Percentiles rank a stretch among this genome's conserved stretches.
phyloP scores from a whole-genome alignment of 805 yeast species.

The Kodamaea nitidulidarum region DNA sequence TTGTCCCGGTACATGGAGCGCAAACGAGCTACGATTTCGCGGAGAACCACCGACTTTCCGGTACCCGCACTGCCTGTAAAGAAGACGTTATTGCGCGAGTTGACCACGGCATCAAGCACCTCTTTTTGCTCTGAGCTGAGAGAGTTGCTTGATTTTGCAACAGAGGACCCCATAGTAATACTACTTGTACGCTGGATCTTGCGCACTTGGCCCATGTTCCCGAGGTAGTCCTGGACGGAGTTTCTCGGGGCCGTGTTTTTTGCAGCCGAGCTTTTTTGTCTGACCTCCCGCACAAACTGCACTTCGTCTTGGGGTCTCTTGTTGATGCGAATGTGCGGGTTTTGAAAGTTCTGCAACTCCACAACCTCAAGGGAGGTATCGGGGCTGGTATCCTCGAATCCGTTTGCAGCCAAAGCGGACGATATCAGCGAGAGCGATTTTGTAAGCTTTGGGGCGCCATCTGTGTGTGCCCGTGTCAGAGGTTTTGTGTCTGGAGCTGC shows the following conservation, averaged over 20 bases:
- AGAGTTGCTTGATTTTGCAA: neutral
- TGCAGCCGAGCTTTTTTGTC: too few relatives aligned
- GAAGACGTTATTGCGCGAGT: conserved; percentile 52
- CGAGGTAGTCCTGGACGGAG: neutral
- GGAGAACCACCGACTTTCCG: conserved; percentile 70
- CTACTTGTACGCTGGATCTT: neutral
- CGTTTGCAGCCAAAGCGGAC: conserved; percentile 3
- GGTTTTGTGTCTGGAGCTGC: too few relatives aligned
- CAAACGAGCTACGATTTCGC: conserved; percentile 51
- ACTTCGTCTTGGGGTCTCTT: neutral
- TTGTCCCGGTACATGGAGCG: conserved; percentile 31
- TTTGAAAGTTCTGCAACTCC: conserved; percentile 35
- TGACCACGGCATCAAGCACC: conserved; percentile 50
- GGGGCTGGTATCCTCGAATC: conserved; percentile 10
- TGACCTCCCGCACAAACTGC: neutral
- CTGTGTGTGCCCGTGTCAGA: too few relatives aligned
- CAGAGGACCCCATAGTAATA: too few relatives aligned
- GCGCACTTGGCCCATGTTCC: neutral
- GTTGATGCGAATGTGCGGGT: conserved; percentile 16
- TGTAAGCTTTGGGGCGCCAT: neutral
- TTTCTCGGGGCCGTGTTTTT: too few relatives aligned
- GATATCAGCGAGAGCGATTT: neutral
- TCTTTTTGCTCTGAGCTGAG: conserved; percentile 40
- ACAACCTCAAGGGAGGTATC: conserved; percentile 35
- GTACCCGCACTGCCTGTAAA: conserved; percentile 88